Conservation (phyloP, 495 filamentous ascomycete genomes). For the Lasiosphaeris hirsuta region DNA sequence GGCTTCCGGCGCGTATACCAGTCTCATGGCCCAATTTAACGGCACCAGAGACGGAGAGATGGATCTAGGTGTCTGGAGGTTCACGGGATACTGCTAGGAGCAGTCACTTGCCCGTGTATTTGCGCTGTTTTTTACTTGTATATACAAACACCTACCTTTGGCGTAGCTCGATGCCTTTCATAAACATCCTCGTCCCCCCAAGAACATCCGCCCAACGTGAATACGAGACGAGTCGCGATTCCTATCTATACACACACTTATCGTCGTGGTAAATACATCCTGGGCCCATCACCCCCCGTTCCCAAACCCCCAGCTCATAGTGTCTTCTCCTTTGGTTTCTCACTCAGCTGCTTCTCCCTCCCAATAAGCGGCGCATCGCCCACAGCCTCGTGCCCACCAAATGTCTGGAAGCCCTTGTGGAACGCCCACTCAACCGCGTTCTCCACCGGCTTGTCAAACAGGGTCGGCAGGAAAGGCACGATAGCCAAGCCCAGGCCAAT, state of each 20-base stretch:
- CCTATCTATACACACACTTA: constrained; percentile 5
- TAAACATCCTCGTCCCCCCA: background rate
- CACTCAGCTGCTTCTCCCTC: constrained; percentile 51
- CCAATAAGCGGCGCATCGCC: constrained; percentile 50
- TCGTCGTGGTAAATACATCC: constrained; percentile 12
- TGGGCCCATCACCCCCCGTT: background rate
- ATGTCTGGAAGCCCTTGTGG: constrained; percentile 67
- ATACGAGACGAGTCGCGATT: background rate
- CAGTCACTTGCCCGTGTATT: too few relatives aligned
- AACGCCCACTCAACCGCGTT: constrained; percentile 85
- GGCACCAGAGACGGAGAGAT: background rate
- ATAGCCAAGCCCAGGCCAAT: constrained; percentile 87
- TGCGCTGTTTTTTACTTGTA: too few relatives aligned
- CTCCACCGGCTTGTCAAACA: constrained; percentile 94
- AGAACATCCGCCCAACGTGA: background rate
- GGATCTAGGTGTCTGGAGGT: background rate
- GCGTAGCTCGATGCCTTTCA: background rate
- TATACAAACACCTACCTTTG: too few relatives aligned
- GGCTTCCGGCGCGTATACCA: constrained; percentile 10
- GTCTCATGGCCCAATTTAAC: background rate
- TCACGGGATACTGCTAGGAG: too few relatives aligned
- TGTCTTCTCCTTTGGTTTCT: constrained; percentile 56
- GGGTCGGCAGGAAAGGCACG: constrained; percentile 81
- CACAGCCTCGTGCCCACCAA: constrained; percentile 61
- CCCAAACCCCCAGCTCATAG: constrained; percentile 24